Evolutionary conservation across 768 basidiomycete species (phyloP), one percentile per base, ranked within the genome.

Genomic region (Leccinum subgranulosum): DNA sequence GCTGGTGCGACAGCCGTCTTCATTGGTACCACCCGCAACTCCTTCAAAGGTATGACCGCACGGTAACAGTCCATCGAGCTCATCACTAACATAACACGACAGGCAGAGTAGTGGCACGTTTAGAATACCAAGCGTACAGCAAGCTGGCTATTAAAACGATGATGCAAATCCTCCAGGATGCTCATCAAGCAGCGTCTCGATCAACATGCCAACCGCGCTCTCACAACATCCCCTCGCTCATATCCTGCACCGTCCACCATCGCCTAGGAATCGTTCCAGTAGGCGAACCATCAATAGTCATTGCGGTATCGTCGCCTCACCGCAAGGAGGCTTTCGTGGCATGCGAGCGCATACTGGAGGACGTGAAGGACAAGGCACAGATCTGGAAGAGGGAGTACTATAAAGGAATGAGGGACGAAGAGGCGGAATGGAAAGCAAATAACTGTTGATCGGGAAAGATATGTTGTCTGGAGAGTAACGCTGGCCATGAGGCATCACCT

Each of bases 361-460:
- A 86, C 57, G 86, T 95, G 55, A 96, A 96, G 76, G 74, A 73
- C 59, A 87, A 83, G 66, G 91, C 81, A 43, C 92, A 92, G 71
- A 88, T 95, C 61, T 96, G 94, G 94, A 95, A 96, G 76, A 75
- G 89, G 64, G 94, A 95, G 68, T 90, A 82, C 66, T 95, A 94
- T 64, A 87, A 87, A 66, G 88, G 84, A 7, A 81, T 84, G 62
- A 70, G 71, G 51, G 85, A 87, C 47, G 80, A 76, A 31, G 77
- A 76, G 51, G 87, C 87, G 10, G 79, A 82, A 66, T 90, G 88
- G 88, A 90, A 90, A 71, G 78, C 77, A 59, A 90, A 90, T 69
- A 61, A 63, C 27, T 59, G 54, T 53, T 76, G 61, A 64, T 48
- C 48, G 60, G 14, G 46, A 58, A 45, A 36, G 43, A 59, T 21